Conservation (phyloP, 2,329 filamentous ascomycete genomes). For the Scytalidium lignicola region DNA sequence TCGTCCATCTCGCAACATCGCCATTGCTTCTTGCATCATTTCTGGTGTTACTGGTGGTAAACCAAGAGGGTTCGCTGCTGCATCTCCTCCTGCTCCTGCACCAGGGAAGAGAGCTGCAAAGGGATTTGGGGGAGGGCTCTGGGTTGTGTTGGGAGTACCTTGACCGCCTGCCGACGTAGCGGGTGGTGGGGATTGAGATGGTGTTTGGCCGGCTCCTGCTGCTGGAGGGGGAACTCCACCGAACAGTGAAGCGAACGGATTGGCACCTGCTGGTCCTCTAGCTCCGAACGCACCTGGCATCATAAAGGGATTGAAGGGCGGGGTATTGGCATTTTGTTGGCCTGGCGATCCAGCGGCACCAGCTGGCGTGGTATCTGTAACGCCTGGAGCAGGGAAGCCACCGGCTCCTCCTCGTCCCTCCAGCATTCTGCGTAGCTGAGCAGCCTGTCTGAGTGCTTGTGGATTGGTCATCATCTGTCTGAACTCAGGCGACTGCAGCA, state of each 20-base stretch:
- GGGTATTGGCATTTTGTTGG: slow-evolving; percentile 20
- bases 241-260: slow-evolving; percentile 60
- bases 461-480: slow-evolving; percentile 92
- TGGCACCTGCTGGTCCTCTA: slow-evolving; percentile 31
- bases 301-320: slow-evolving; percentile 21
- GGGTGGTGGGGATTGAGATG: slow-evolving; percentile 20
- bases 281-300: slow-evolving; percentile 30
- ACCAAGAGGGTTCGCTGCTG: slow-evolving; percentile 35
- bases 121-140: slow-evolving; percentile 48
- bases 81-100: slow-evolving; percentile 29
- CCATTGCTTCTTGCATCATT: slow-evolving; percentile 49
- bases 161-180: slow-evolving; percentile 25
- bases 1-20: slow-evolving; percentile 29
- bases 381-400: slow-evolving; percentile 83
- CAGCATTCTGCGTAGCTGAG: slow-evolving; percentile 74
- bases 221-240: slow-evolving; percentile 22
- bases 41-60: slow-evolving; percentile 50
- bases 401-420: slow-evolving; percentile 43
- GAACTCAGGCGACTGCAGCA: slow-evolving; percentile 84
- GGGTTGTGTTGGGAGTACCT: slow-evolving; percentile 21
- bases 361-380: slow-evolving; percentile 75
- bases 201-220: slow-evolving; percentile 18
- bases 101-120: slow-evolving; percentile 61
- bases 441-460: slow-evolving; percentile 73
- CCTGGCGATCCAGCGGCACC: slow-evolving; percentile 27